phyloP scores from a whole-genome alignment of 2,329 filamentous ascomycete genomes.

The Aspergillus pseudoterreus region DNA sequence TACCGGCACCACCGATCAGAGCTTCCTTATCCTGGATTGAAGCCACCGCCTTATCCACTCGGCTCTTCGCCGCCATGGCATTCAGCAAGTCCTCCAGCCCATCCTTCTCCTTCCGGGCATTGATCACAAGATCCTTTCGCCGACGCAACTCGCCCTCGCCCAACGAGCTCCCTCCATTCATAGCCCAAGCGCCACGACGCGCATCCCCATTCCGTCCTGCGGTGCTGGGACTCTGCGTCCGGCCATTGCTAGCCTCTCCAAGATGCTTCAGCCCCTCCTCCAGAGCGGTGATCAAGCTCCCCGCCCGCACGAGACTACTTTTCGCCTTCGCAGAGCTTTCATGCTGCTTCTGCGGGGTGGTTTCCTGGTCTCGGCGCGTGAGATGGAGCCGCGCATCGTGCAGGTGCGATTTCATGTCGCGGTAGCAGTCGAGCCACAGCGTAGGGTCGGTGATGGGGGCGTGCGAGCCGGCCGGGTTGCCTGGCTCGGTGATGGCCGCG shows the following conservation, averaged over 20 bases:
- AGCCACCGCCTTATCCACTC: conserved; percentile 45
- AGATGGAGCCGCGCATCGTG: conserved; percentile 57
- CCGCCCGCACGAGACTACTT: conserved; percentile 55
- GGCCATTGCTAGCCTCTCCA: conserved; percentile 18
- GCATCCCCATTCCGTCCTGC: neutral
- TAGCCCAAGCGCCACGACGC: conserved; percentile 24
- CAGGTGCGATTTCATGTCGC: conserved; percentile 58
- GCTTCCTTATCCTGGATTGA: conserved; percentile 44
- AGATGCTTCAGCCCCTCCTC: conserved; percentile 53
- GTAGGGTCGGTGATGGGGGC: conserved; percentile 49
- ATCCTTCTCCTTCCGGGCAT: conserved; percentile 59
- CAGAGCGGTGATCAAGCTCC: conserved; percentile 52
- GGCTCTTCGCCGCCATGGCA: conserved; percentile 53
- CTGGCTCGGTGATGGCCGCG: conserved; percentile 40
- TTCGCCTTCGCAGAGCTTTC: conserved; percentile 61
- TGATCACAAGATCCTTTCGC: conserved; percentile 55
- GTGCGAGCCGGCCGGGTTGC: conserved; percentile 18
- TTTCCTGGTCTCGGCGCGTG: conserved; percentile 58
- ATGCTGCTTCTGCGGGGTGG: conserved; percentile 57
- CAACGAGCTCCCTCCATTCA: conserved; percentile 34
- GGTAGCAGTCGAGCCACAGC: conserved; percentile 60
- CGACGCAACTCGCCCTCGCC: conserved; percentile 61
- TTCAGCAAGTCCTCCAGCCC: conserved; percentile 58
- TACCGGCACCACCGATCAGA: conserved; percentile 30
- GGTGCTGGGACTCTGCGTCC: conserved; percentile 21